Conservation (phyloP, 495 filamentous ascomycete species). For the Neurospora cerealis region DNA sequence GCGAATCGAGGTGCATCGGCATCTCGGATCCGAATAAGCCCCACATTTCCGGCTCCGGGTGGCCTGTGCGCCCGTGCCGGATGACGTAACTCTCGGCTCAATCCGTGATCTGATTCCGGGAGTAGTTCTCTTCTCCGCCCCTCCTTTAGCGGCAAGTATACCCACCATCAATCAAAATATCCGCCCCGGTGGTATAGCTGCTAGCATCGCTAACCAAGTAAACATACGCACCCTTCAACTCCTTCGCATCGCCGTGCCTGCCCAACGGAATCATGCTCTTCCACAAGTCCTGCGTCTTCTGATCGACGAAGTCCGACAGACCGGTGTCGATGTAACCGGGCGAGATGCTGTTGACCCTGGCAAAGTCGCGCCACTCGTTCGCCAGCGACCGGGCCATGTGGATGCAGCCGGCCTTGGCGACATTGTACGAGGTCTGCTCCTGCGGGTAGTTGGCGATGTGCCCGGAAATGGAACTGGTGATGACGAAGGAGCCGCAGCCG, state of each 20-base stretch:
- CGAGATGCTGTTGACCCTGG: constrained; percentile 62
- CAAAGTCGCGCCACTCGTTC: constrained; percentile 72
- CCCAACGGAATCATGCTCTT: constrained; percentile 69
- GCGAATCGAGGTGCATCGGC: not conserved
- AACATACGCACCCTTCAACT: constrained; percentile 77
- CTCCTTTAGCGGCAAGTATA: constrained; percentile 31
- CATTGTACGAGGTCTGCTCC: constrained; percentile 71
- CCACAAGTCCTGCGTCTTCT: constrained; percentile 65
- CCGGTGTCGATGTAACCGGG: constrained; percentile 77
- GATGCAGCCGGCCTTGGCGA: constrained; percentile 56
- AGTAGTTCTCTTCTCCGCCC: not conserved
- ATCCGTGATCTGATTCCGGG: not conserved
- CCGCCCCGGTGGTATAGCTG: constrained; percentile 42
- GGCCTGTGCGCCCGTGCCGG: not conserved
- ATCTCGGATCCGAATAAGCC: not conserved
- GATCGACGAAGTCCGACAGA: constrained; percentile 61
- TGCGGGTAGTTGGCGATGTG: constrained; percentile 72
- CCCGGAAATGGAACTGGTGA: constrained; percentile 56
- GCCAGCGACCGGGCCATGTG: constrained; percentile 47
- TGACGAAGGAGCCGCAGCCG: constrained; percentile 39
- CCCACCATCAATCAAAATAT: constrained; percentile 48
- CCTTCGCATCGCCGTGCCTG: constrained; percentile 63
- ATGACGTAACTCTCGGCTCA: not conserved
- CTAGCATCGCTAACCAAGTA: constrained; percentile 67
- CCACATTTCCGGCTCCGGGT: not conserved